phyloP scores from a whole-genome alignment of 2,329 filamentous ascomycete genomes.

The Hypoxylon sp. region DNA sequence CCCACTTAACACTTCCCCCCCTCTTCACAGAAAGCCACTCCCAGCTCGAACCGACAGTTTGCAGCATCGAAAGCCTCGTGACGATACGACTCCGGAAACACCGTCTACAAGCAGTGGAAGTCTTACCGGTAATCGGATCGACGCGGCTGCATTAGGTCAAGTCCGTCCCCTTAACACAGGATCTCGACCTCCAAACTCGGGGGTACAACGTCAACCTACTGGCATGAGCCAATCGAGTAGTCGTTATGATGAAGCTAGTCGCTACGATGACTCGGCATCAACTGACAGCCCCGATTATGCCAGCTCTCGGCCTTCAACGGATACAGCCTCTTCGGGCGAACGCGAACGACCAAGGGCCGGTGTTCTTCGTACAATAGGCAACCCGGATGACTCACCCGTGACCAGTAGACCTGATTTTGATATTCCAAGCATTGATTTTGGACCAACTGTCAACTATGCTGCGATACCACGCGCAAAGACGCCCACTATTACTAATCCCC shows the following conservation, averaged over 20 bases:
- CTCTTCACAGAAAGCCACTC: slow-evolving; percentile 67
- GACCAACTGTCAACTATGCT: slow-evolving; percentile 80
- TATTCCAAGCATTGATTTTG: slow-evolving; percentile 87
- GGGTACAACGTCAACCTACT: slow-evolving; percentile 56
- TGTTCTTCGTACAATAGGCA: slow-evolving; percentile 83
- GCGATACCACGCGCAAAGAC: slow-evolving; percentile 47
- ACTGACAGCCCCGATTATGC: slow-evolving; percentile 82
- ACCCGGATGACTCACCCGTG: slow-evolving; percentile 53
- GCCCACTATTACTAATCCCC: slow-evolving; percentile 36
- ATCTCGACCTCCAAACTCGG: slow-evolving; percentile 41
- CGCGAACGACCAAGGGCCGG: slow-evolving; percentile 79
- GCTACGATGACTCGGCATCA: slow-evolving; percentile 75
- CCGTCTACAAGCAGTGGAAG: slow-evolving; percentile 59
- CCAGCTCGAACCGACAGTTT: slow-evolving; percentile 58
- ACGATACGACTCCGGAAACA: slow-evolving; percentile 56
- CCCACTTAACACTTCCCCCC: slow-evolving; percentile 59
- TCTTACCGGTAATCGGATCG: slow-evolving; percentile 60
- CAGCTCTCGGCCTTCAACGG: slow-evolving; percentile 73
- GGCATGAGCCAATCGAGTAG: slow-evolving; percentile 58
- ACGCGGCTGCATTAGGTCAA: slow-evolving; percentile 66
- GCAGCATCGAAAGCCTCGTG: slow-evolving; percentile 59
- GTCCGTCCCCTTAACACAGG: slow-evolving; percentile 57
- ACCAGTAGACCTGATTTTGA: slow-evolving; percentile 59
- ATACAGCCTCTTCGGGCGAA: slow-evolving; percentile 66
- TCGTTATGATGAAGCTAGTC: slow-evolving; percentile 58